Evolutionary conservation across 176 grass and related monocot species (phyloP).

Genomic region (Thinopyrum elongatum): DNA sequence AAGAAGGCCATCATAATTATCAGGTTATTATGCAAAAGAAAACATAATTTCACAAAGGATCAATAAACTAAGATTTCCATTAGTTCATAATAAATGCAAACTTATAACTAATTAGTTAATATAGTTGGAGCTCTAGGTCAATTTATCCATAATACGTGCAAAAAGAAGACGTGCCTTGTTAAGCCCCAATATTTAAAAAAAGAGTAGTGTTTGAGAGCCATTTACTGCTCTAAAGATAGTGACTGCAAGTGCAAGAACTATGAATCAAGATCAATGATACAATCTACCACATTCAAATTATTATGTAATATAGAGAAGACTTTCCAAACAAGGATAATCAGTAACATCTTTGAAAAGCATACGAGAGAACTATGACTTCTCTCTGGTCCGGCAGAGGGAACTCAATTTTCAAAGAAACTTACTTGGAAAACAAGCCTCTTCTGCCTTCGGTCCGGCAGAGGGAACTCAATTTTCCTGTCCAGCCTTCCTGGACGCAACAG

Average conservation of each 20-base stretch:
- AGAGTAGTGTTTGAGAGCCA: neutral
- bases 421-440: constrained; percentile 99
- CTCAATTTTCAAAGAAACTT: constrained; percentile 28
- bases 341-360: neutral
- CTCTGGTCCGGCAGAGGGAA: too few species aligned
- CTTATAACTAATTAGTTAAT: neutral
- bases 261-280: neutral
- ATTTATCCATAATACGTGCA: too few species aligned
- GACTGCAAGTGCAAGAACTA: neutral
- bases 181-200: too few species aligned
- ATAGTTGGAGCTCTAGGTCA: neutral
- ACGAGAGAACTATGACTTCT: neutral
- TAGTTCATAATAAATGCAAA: neutral
- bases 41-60: neutral
- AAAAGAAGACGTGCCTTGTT: too few species aligned
- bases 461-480: constrained; percentile 97
- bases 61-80: neutral
- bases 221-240: neutral
- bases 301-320: neutral
- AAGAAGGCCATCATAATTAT: neutral
- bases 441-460: constrained; percentile 82
- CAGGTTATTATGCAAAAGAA: too few species aligned
- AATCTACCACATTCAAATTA: neutral
- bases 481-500: constrained; percentile 84
- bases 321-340: neutral